Evolutionary conservation across 176 grass and related monocot genomes (phyloP), one percentile per base, ranked within the genome.

Genomic region (Cenchrus americanus): DNA sequence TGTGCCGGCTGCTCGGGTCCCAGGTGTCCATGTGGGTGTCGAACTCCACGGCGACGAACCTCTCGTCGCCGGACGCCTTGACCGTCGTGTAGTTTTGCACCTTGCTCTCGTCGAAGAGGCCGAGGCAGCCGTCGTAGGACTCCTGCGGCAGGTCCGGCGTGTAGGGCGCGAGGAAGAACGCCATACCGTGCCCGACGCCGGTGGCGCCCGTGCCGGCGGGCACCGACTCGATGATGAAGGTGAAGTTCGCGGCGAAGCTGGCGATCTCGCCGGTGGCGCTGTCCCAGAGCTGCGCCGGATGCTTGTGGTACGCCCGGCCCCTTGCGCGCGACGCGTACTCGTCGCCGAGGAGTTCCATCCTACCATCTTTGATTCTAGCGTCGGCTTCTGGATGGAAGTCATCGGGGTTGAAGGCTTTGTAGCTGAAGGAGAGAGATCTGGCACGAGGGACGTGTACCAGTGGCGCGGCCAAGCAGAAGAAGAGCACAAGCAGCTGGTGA

Each of bases 111-210:
- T 84, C 18, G 65, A 70, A 81, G 51, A 88, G 81, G n/a, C 80
- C 84, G 17, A 91, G 89, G 85, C 52, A 75, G 55, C 85, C 85
- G 6, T 84, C 76, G 76, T 84, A 79, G 21, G 69, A 69, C 11
- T 80, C 80, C 63, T 72, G 75, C 76, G 89, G 85, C 15, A 86
- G 5, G 24, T 72, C 19, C 3, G 48, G 23, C 73, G 8, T 24
- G 81, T 54, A 91, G 13, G 89, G 68, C 24, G 85, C 80, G 30
- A 91, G 85, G 85, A 91, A 91, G 89, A 91, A 91, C 2, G 89
- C 17, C 69, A 91, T 82, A n/a, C 85, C 89, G 40, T 91, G 85
- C 5, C 76, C 89, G 19, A 34, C 19, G 11, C 0, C 1, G 4
- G 5, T 2, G 1, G 6, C 24, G 40, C 27, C n/a, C 43, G 9